Percentiles rank a stretch among this genome's conserved stretches.
Conservation (phyloP, 2,329 filamentous ascomycete species). For the Ceratocystis eucalypticola region DNA sequence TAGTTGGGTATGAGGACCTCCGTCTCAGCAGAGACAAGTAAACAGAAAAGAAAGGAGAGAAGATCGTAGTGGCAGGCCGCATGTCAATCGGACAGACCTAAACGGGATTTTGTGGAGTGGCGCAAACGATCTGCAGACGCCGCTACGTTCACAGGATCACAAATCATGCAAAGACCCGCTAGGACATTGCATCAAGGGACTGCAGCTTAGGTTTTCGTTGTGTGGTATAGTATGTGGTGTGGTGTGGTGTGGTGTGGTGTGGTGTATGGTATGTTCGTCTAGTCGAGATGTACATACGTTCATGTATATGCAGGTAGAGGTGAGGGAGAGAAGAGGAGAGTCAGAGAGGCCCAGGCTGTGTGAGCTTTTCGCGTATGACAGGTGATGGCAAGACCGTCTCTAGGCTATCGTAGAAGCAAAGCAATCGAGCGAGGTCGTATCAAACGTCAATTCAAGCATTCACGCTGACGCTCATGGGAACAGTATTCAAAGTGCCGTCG, state of each 20-base stretch:
- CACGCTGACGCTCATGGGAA: conserved; percentile 16
- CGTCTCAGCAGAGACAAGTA: background rate
- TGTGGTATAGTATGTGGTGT: background rate
- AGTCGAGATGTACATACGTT: background rate
- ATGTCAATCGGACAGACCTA: background rate
- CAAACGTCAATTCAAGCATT: conserved; percentile 6
- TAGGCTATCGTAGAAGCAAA: background rate
- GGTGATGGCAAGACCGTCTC: background rate
- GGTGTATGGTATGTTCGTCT: background rate
- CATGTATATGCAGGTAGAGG: background rate
- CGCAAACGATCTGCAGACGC: background rate
- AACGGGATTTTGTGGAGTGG: background rate
- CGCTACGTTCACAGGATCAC: background rate
- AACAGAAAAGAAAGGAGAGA: background rate
- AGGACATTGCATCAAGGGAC: background rate
- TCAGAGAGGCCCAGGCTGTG: background rate
- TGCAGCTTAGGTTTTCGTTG: background rate
- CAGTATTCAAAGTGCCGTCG: conserved; percentile 10
- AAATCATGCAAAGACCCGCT: background rate
- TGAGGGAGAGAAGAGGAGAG: background rate
- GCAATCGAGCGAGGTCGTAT: background rate
- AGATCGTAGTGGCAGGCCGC: background rate
- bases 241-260: background rate
- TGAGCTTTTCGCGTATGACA: background rate
- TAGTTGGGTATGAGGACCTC: background rate